Base-by-base conservation (phyloP, 257 asterid genomes). In the Solanum etuberosum region DNA sequence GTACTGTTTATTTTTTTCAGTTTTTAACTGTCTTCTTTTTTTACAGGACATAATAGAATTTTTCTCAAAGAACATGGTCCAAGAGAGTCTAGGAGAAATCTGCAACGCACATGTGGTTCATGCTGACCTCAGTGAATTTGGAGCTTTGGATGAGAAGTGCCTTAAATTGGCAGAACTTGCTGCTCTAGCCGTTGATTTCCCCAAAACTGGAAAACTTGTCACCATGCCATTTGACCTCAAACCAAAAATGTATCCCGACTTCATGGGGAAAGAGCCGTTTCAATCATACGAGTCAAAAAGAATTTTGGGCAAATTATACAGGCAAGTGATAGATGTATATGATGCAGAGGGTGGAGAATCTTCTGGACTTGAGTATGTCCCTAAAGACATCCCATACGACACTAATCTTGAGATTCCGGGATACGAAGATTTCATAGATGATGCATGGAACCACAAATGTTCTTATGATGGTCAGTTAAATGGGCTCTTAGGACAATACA, bases 21-120 rank as follows among this genome's bases (percentile, higher is more conserved):
- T 73, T 48, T 40, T 38, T 65, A 84, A 40, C 51, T 21, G 6
- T 15, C 27, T 21, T 48, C 27, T 77, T 31, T 25, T 48, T 73
- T 78, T 90, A 83, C 97, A 97, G 99, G 98, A 95, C 86, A 96
- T 97, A 54, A 90, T 94, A 38, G 94, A 92, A 0, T 97, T 97
- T 88, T 97, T 96, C 89, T 83, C 94, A 0, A 93, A 34, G 90
- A 94, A 95, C 93, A 96, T 97, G 95, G 99, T 96, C 88, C 95
- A 91, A 18, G 98, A 95, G 89, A 94, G 92, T 88, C 93, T 97
- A 5, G 98, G 99, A 38, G 51, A 98, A 10, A 97, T 97, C 85
- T 97, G 99, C 94, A 96, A 97, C 15, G 98, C 96, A n/a, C 99
- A 96, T 15, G 99, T 97, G 71, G 99, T 97, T 86, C 98, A 96